Conservation (phyloP, 2,329 filamentous ascomycete species). For the Phialocephala subalpina region DNA sequence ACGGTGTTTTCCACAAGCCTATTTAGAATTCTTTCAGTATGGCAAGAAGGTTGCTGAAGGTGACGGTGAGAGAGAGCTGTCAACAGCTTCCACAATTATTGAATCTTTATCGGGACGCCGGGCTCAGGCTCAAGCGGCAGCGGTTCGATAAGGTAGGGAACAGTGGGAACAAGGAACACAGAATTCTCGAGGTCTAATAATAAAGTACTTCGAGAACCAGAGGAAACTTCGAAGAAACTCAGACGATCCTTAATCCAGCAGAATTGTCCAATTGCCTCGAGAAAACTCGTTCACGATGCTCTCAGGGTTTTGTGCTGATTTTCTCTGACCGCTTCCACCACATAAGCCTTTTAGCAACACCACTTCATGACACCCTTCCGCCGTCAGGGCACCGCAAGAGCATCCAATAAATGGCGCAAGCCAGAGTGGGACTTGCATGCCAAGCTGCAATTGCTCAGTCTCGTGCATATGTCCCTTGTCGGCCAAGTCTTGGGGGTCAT, state of each 20-base stretch:
- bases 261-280: conserved; percentile 16
- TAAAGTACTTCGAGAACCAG: not conserved
- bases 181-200: not conserved
- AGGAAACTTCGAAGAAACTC: not conserved
- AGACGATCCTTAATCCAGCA: not conserved
- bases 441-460: conserved; percentile 21
- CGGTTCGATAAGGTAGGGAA: conserved; percentile 16
- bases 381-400: conserved; percentile 16
- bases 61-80: conserved; percentile 6
- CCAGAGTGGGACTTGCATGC: conserved; percentile 25
- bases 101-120: conserved; percentile 24
- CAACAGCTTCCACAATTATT: conserved; percentile 5
- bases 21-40: not conserved
- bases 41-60: not conserved
- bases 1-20: not conserved
- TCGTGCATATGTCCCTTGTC: conserved; percentile 24
- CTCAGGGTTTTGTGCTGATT: conserved; percentile 21
- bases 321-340: conserved; percentile 25
- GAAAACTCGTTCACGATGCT: conserved; percentile 10
- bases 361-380: conserved; percentile 16
- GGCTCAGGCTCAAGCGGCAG: conserved; percentile 8
- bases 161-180: conserved; percentile 13
- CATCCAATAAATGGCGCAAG: conserved; percentile 25
- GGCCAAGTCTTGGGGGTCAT: conserved; percentile 30
- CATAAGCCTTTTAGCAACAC: conserved; percentile 18